Evolutionary conservation across 306 rosid genomes (phyloP), one percentile per base, ranked within the genome.

Genomic region (Medicago arabica): DNA sequence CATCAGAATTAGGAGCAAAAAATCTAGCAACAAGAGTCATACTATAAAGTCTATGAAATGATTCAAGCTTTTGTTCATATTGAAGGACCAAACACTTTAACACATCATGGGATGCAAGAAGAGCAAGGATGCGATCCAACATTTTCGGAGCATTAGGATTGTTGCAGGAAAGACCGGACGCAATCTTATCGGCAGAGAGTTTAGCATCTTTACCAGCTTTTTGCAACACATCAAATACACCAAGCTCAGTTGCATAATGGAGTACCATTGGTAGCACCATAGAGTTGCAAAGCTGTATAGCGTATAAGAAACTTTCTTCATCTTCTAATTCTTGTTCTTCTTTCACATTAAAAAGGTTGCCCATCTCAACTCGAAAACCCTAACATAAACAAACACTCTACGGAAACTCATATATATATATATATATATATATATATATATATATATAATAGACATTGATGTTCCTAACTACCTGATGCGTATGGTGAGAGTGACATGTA

Each of bases 91-190:
- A 68, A 66, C 82, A 87, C 1, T 8, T 40, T 2, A 91, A 83
- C 6, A 91, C 67, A 40, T 77, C 72, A 72, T 91, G 74, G 40
- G 77, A 60, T 0, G 83, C 69, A n/a, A 91, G 75, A 18, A 91
- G 89, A 54, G 79, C 31, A 21, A 89, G 89, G 2, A 91, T 43
- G 4, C 92, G 86, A 7, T 91, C 94, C 4, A 91, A 9, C 92
- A 91, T 84, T 21, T 54, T 2, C 0, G 88, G 41, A 0, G 92
- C 89, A 3, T 87, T 66, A 0, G 84, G 77, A 74, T 91, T 89
- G 3, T 9, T 50, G 25, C 83, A 55, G 0, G 78, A 34, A 63
- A 91, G 28, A 34, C 73, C 72, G 0, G 87, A 57, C 5, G 85
- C 87, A 11, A 91, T 87, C 12, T 89, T 82, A 0, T 69, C 4